phyloP scores from a whole-genome alignment of 2,329 filamentous ascomycete genomes.

The Coleophoma crateriformis region DNA sequence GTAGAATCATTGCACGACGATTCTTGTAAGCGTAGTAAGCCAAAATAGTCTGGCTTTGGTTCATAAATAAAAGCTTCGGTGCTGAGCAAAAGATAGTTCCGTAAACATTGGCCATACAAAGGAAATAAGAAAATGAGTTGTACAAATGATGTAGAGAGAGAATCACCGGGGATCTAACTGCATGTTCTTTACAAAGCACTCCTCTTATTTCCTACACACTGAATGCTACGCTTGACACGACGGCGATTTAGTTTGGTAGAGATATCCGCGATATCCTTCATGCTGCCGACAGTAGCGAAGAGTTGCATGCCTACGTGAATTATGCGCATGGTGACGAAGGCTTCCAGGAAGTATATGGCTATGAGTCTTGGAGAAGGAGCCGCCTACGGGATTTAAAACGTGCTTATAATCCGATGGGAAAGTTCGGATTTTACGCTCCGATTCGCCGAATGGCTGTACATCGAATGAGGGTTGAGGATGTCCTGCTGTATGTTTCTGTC shows the following conservation, averaged over 20 bases:
- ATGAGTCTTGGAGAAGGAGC: slow-evolving; percentile 40
- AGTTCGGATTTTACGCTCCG: slow-evolving; percentile 38
- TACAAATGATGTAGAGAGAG: too few relatives aligned
- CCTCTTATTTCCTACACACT: slow-evolving; percentile 31
- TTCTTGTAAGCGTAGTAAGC: too few relatives aligned
- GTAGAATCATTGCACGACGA: too few relatives aligned
- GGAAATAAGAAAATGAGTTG: too few relatives aligned
- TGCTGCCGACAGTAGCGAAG: slow-evolving; percentile 24
- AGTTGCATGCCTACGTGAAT: slow-evolving; percentile 40
- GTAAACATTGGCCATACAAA: too few relatives aligned
- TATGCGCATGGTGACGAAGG: slow-evolving; percentile 43
- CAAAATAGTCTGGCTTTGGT: too few relatives aligned
- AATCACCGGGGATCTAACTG: not conserved
- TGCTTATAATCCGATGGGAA: slow-evolving; percentile 39
- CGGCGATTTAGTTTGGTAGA: slow-evolving; percentile 30
- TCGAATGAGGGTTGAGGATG: too few relatives aligned
- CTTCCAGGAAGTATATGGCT: slow-evolving; percentile 37
- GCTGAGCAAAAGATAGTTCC: too few relatives aligned
- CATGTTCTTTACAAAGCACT: slow-evolving; percentile 20
- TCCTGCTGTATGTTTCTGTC: too few relatives aligned
- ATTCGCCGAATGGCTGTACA: slow-evolving; percentile 8
- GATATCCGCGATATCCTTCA: slow-evolving; percentile 30
- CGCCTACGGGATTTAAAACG: slow-evolving; percentile 38
- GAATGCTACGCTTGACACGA: slow-evolving; percentile 23
- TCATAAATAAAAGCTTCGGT: too few relatives aligned